Evolutionary conservation across 2,329 filamentous ascomycete species (phyloP).

Genomic region (Arthrobotrys megalospora): DNA sequence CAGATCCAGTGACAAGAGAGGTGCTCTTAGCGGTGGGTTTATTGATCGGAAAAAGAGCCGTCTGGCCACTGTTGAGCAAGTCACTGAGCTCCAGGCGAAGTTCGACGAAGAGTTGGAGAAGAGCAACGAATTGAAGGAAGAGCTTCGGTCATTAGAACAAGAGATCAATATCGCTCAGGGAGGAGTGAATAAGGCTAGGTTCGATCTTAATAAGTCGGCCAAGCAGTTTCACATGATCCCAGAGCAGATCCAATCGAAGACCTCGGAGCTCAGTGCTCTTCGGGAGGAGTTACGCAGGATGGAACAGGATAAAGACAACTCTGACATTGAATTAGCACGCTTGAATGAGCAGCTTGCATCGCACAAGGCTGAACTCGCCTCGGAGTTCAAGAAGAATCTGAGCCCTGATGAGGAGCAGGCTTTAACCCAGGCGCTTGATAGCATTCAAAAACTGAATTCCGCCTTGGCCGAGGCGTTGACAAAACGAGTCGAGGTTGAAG

Average conservation of each 20-base stretch:
- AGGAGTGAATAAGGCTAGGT: constrained; percentile 83
- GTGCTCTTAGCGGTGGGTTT: constrained; percentile 94
- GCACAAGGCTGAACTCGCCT: constrained; percentile 83
- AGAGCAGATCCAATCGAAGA: constrained; percentile 50
- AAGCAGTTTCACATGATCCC: constrained; percentile 58
- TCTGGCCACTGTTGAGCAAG: constrained; percentile 83
- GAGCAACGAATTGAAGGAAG: constrained; percentile 76
- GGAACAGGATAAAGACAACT: constrained; percentile 73
- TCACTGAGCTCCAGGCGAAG: constrained; percentile 81
- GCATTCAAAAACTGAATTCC: constrained; percentile 81
- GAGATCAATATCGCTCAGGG: constrained; percentile 89
- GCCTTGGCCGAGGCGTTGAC: constrained; percentile 82
- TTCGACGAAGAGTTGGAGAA: constrained; percentile 78
- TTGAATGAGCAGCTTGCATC: constrained; percentile 81
- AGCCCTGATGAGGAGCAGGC: constrained; percentile 85
- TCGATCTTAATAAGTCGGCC: constrained; percentile 47
- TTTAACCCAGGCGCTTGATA: constrained; percentile 78
- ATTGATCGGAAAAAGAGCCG: constrained; percentile 89
- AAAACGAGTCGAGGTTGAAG: constrained; percentile 82
- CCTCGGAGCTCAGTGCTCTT: constrained; percentile 77
- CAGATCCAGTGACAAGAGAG: constrained; percentile 93
- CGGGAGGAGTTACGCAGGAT: constrained; percentile 72
- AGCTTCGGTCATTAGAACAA: constrained; percentile 86
- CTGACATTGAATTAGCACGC: constrained; percentile 81
- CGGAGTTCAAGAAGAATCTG: constrained; percentile 93